Conservation (phyloP, 768 basidiomycete genomes). For the Mycena pura region DNA sequence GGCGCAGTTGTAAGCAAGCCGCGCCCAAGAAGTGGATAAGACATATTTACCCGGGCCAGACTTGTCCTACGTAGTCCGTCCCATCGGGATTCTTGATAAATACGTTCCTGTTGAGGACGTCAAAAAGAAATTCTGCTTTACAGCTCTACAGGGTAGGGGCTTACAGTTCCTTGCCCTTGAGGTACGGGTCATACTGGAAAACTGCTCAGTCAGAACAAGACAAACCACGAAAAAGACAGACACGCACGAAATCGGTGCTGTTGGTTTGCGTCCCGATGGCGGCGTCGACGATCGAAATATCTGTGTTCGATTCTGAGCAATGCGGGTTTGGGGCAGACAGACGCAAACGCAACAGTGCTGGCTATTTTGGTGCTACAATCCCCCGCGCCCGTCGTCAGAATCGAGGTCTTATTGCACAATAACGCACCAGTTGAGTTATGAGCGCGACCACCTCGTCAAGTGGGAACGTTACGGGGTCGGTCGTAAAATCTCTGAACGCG, state of each 20-base stretch:
- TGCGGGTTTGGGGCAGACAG: conserved; percentile 7
- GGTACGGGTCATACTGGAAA: conserved; percentile 70
- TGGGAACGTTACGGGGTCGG: conserved; percentile 69
- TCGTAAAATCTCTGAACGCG: conserved; percentile 70
- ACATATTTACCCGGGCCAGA: conserved; percentile 75
- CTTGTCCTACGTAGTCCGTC: conserved; percentile 73
- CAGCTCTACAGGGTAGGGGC: conserved; percentile 21
- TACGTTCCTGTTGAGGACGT: conserved; percentile 50
- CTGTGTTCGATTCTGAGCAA: conserved; percentile 37
- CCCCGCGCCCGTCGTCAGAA: not conserved
- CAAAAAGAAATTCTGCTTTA: not conserved
- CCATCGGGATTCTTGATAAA: conserved; percentile 81
- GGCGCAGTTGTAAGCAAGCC: conserved; percentile 10
- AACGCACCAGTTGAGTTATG: conserved; percentile 61
- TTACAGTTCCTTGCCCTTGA: conserved; percentile 64
- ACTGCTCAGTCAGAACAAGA: conserved; percentile 4
- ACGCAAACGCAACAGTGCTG: conserved; percentile 49
- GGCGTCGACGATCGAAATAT: conserved; percentile 75
- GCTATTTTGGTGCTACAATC: conserved; percentile 37
- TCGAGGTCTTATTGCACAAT: conserved; percentile 14
- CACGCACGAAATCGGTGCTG: conserved; percentile 63
- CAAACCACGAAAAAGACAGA: conserved; percentile 20
- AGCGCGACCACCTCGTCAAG: conserved; percentile 58
- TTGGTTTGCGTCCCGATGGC: conserved; percentile 65
- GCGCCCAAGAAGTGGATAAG: conserved; percentile 4